Conservation (phyloP, 305 asterid species). For the Fraxinus velutina region DNA sequence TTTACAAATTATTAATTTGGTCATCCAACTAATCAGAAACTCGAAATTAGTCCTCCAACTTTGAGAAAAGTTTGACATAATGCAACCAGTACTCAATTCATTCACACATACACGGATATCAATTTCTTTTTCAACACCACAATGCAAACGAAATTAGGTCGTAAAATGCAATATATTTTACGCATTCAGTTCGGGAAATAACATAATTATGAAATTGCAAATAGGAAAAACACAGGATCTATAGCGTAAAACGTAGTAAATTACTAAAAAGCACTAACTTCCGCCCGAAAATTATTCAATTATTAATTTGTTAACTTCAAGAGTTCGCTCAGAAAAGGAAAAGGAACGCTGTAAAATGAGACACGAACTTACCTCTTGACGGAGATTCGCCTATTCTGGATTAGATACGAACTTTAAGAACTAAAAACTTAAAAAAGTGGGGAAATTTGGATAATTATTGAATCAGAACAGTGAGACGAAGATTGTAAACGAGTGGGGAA, state of each 20-base stretch:
- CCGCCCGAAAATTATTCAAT: not conserved
- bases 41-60: not conserved
- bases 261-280: not conserved
- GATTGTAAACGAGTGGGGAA: slow-evolving; percentile 9
- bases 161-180: not conserved
- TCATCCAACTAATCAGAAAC: not conserved
- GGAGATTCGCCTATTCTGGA: not conserved
- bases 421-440: slow-evolving; percentile 7
- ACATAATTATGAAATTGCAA: not conserved
- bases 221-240: not conserved
- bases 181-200: not conserved
- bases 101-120: not conserved
- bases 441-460: slow-evolving; percentile 2
- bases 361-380: not conserved
- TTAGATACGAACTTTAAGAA: not conserved
- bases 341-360: not conserved
- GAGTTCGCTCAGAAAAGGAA: not conserved
- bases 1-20: not conserved
- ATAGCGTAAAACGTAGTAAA: not conserved
- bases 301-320: not conserved
- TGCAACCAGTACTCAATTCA: not conserved
- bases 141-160: slow-evolving; percentile 10
- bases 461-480: slow-evolving; percentile 2
- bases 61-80: not conserved
- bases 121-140: not conserved